Evolutionary conservation across 2,329 filamentous ascomycete genomes (phyloP).

Genomic region (Sarocladium strictum): DNA sequence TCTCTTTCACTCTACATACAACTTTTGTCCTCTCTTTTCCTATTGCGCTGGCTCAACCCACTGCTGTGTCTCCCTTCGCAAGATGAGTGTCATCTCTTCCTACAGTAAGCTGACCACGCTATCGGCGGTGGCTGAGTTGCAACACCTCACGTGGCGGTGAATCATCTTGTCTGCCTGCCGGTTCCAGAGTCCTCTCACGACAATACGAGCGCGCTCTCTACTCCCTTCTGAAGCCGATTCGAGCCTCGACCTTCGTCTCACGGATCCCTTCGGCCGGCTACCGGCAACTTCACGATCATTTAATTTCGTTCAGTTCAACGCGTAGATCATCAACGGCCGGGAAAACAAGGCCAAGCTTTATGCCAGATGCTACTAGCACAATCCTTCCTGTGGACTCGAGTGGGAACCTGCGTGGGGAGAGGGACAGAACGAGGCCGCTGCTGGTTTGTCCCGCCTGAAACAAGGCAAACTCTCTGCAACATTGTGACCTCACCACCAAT

Average conservation of each 20-base stretch:
- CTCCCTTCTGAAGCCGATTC: background rate
- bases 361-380: background rate
- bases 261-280: background rate
- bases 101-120: background rate
- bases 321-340: background rate
- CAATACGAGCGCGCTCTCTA: background rate
- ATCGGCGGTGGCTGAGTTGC: constrained; percentile 5
- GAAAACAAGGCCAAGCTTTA: background rate
- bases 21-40: too few species aligned
- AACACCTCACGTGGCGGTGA: background rate
- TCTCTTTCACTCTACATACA: too few species aligned
- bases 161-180: background rate
- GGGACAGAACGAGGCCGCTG: background rate
- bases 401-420: background rate
- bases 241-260: background rate
- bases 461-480: background rate
- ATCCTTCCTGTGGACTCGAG: background rate
- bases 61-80: background rate
- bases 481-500: background rate
- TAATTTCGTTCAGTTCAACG: background rate
- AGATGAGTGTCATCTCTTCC: background rate
- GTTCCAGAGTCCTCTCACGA: background rate
- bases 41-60: too few species aligned
- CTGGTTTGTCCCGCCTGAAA: constrained; percentile 7
- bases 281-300: background rate